Evolutionary conservation across 2,329 filamentous ascomycete genomes (phyloP).

Genomic region (Aureobasidium melanogenum): DNA sequence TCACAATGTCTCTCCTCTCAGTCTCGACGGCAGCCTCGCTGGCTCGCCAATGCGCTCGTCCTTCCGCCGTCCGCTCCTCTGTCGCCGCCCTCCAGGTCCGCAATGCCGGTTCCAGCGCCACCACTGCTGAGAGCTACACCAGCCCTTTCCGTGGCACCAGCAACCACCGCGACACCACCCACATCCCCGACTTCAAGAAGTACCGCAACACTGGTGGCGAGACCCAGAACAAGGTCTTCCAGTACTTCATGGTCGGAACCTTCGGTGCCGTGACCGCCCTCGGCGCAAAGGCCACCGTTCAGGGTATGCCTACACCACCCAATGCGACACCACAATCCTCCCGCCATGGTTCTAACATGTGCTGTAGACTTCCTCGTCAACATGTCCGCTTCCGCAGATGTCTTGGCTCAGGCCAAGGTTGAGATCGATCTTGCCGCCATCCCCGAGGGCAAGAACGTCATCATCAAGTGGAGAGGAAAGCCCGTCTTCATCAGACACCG

Average conservation of each 20-base stretch:
- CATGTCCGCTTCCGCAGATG: constrained; percentile 98
- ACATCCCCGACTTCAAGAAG: constrained; percentile 82
- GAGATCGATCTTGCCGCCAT: constrained; percentile 89
- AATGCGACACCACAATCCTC: not conserved
- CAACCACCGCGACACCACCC: constrained; percentile 44
- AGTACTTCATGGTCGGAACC: constrained; percentile 97
- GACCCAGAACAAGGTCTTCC: constrained; percentile 75
- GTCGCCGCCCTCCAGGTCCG: constrained; percentile 34
- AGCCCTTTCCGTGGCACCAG: constrained; percentile 44
- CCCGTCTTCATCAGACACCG: constrained; percentile 99
- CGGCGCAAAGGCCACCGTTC: constrained; percentile 94
- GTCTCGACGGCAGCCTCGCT: constrained; percentile 35
- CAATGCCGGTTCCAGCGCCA: constrained; percentile 26
- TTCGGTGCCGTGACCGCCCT: constrained; percentile 87
- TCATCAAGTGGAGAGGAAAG: constrained; percentile 99
- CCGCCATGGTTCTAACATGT: not conserved
- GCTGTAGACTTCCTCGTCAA: constrained; percentile 92
- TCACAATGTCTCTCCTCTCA: constrained; percentile 39
- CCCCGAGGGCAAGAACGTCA: constrained; percentile 99
- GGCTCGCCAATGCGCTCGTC: constrained; percentile 39
- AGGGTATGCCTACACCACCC: constrained; percentile 57
- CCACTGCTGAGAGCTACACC: constrained; percentile 37
- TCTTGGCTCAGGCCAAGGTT: constrained; percentile 98
- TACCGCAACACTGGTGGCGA: constrained; percentile 66
- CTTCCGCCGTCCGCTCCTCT: constrained; percentile 37